Evolutionary conservation across 257 asterid genomes (phyloP).

Genomic region (Solanum paucissectum): DNA sequence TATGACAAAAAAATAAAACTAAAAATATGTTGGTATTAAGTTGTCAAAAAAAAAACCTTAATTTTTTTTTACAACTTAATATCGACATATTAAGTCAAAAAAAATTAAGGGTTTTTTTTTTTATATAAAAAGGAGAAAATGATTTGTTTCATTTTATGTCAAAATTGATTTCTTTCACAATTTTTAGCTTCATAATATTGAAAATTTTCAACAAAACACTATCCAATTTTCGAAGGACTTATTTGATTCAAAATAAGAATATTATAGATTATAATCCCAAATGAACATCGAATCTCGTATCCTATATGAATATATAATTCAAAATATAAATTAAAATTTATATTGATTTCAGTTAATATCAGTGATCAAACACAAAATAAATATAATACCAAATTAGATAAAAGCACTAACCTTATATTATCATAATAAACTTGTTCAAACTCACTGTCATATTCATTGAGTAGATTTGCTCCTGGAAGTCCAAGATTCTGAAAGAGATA

Average conservation of each 20-base stretch:
- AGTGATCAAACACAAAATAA: not conserved
- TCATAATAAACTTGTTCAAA: too few relatives aligned
- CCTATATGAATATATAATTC: not conserved
- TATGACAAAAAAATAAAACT: too few relatives aligned
- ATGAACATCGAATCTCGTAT: not conserved
- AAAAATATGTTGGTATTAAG: not conserved
- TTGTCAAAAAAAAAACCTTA: not conserved
- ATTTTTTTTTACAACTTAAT: too few relatives aligned
- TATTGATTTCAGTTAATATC: not conserved
- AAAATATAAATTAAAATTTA: not conserved
- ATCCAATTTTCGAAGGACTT: not conserved
- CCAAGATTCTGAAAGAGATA: not conserved
- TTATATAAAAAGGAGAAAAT: not conserved
- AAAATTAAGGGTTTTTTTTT: too few relatives aligned
- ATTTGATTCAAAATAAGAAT: not conserved
- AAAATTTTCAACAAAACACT: not conserved
- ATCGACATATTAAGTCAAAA: too few relatives aligned
- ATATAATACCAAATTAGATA: not conserved
- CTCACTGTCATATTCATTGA: not conserved
- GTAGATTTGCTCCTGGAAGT: not conserved
- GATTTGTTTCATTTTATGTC: not conserved
- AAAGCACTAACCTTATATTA: not conserved
- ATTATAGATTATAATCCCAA: not conserved
- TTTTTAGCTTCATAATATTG: not conserved
- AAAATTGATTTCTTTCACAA: not conserved